Conservation (phyloP, 495 filamentous ascomycete species). For the Xanthoparmelia taractica region DNA sequence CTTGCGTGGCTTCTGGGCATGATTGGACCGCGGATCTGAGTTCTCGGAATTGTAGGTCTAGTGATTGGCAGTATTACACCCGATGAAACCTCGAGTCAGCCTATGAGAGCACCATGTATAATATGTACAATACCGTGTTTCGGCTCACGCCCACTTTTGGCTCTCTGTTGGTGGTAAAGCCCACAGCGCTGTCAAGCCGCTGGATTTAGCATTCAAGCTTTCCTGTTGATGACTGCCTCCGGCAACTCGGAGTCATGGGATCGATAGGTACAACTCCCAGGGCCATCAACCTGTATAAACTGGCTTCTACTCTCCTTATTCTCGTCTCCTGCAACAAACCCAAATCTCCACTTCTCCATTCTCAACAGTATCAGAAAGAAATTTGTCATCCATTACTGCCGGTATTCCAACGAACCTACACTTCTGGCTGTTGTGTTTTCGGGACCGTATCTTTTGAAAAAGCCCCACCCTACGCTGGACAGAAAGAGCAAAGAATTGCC, state of each 20-base stretch:
- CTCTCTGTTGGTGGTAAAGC: not conserved
- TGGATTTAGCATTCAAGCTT: not conserved
- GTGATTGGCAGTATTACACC: not conserved
- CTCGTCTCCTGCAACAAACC: not conserved
- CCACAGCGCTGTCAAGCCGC: not conserved
- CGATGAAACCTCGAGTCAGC: not conserved
- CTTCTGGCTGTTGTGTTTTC: not conserved
- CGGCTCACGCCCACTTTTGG: not conserved
- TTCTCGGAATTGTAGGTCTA: not conserved
- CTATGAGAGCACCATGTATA: not conserved
- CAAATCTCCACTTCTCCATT: not conserved
- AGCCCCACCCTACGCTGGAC: not conserved
- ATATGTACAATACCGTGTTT: not conserved
- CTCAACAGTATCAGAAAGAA: not conserved
- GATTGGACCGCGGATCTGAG: not conserved
- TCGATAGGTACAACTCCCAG: not conserved
- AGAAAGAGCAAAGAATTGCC: not conserved
- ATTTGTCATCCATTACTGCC: not conserved
- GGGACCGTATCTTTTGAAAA: not conserved
- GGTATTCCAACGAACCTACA: not conserved
- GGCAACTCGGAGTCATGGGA: not conserved
- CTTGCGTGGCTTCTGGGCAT: not conserved
- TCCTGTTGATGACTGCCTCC: not conserved
- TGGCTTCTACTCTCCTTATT: not conserved
- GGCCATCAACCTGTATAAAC: not conserved